Evolutionary conservation across 176 grass and related monocot species (phyloP), one percentile per base, ranked within the genome.

Genomic region (Paspalum vaginatum): DNA sequence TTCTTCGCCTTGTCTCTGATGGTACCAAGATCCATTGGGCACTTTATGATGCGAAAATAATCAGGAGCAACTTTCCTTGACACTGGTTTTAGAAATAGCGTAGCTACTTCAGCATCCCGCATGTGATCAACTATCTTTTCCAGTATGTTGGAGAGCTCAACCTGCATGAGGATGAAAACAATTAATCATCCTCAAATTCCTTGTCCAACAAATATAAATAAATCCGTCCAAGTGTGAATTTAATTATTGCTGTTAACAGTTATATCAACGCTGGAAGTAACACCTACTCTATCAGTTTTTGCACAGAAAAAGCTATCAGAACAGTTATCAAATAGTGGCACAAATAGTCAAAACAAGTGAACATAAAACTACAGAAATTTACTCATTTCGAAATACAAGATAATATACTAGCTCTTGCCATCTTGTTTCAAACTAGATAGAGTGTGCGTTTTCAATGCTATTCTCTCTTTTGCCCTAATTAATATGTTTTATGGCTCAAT

Each of bases 1-100:
- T 91, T 98, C 79, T 88, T 86, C 46, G 89, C 86, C 68, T 98
- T 98, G 38, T 92, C 92, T 76, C 83, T 94, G 48, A 98, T 94
- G 7, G 92, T 98, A 25, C 88, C 89, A 41, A 98, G 90, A 65
- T 98, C 95, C 95, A 94, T 98, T 24, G 95, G 95, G 1, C 51
- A 74, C 24, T 86, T n/a, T 32, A 94, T 69, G 49, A 89, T 68
- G 20, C 94, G 84, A 9, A 89, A 41, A 38, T 98, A 98, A 80
- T 98, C 95, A 5, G 95, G 92, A 32, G 95, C 92, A 52, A 89
- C 86, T 85, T 98, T 98, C 80, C 75, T 98, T 7, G 79, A 60
- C 68, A 98, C 95, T 22, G 95, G 95, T 87, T 91, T 98, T 22
- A 89, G 68, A 65, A 98, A 98, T 51, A 98, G 84, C 49, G 81